Evolutionary conservation across 768 basidiomycete genomes (phyloP).

Genomic region (Boletus barrowsii): DNA sequence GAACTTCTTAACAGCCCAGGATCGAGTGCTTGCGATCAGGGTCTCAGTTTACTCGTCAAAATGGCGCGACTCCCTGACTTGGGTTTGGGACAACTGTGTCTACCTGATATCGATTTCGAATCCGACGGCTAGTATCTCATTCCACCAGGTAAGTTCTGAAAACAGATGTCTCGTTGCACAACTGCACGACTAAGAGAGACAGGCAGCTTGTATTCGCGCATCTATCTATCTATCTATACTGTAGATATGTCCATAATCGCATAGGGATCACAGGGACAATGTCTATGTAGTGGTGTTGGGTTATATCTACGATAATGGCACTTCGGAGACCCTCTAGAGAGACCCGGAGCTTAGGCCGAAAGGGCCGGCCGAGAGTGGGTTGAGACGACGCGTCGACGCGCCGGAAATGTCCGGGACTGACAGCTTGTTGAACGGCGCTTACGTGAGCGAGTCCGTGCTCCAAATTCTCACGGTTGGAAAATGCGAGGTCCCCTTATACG

Average conservation of each 20-base stretch:
- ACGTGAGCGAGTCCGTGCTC: constrained; percentile 36
- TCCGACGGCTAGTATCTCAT: constrained; percentile 11
- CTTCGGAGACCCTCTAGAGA: constrained; percentile 10
- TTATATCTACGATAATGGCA: neutral
- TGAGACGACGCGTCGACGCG: constrained; percentile 14
- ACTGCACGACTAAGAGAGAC: neutral
- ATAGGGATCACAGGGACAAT: constrained; percentile 6
- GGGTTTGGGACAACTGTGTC: constrained; percentile 60
- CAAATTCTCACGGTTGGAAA: constrained; percentile 33
- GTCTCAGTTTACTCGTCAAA: constrained; percentile 62
- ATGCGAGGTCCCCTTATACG: constrained; percentile 32
- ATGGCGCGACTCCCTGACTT: constrained; percentile 77
- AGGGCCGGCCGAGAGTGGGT: constrained; percentile 18
- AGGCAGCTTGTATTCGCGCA: constrained; percentile 9
- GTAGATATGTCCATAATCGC: constrained; percentile 20
- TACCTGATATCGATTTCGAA: constrained; percentile 30
- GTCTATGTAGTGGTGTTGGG: constrained; percentile 1
- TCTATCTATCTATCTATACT: constrained; percentile 14
- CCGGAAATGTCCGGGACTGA: constrained; percentile 23
- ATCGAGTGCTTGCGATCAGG: constrained; percentile 34
- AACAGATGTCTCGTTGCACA: neutral
- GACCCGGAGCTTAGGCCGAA: constrained; percentile 14
- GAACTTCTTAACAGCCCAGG: constrained; percentile 48
- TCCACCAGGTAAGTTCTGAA: constrained; percentile 3
- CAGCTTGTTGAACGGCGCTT: constrained; percentile 33